Evolutionary conservation across 495 filamentous ascomycete species (phyloP), one percentile per base, ranked within the genome.

Genomic region (Barbatosphaeria neglecta): DNA sequence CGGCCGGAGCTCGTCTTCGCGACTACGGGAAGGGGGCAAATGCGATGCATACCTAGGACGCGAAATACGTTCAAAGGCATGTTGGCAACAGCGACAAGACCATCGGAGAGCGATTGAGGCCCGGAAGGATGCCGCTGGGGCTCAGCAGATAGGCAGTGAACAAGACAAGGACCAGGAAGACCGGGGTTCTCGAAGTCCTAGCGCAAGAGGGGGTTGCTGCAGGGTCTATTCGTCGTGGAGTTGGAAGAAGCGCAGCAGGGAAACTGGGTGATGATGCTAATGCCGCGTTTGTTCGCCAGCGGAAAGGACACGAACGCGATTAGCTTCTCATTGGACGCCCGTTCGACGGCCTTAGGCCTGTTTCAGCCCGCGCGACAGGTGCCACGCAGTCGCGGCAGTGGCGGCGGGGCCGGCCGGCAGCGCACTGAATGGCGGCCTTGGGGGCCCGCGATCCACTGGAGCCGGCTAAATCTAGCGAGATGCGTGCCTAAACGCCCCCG

Each of bases 21-120:
- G 15, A 13, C 17, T 7, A 20, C 52, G 45, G 31, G 3, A 37
- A 24, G 27, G n/a, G 45, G 22, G 27, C 22, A 49, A 46, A 52
- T 43, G 49, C 22, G 27, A 38, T 43, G 51, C 78, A 55, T 66
- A 94, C 89, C 89, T 56, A 84, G 61, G 62, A 95, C 65, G 62
- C 89, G 76, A 71, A 95, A 95, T 67, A 94, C 65, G 72, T 95
- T 95, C 48, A 72, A 58, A 61, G 55, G 17, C 88, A 93, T 90
- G 51, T 49, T 69, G 49, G 54, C 22, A 17, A 22, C 37, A 15
- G 42, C 23, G 18, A n/a, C n/a, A n/a, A n/a, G n/a, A n/a, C n/a
- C n/a, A 42, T 38, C 1, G 46, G 20, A 11, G 22, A 16, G 38
- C 45, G 38, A n/a, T 20, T 17, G 37, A 27, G 22, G 18, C 25